Evolutionary conservation across 2,329 filamentous ascomycete species (phyloP).

Genomic region (Metarhizium sp.): DNA sequence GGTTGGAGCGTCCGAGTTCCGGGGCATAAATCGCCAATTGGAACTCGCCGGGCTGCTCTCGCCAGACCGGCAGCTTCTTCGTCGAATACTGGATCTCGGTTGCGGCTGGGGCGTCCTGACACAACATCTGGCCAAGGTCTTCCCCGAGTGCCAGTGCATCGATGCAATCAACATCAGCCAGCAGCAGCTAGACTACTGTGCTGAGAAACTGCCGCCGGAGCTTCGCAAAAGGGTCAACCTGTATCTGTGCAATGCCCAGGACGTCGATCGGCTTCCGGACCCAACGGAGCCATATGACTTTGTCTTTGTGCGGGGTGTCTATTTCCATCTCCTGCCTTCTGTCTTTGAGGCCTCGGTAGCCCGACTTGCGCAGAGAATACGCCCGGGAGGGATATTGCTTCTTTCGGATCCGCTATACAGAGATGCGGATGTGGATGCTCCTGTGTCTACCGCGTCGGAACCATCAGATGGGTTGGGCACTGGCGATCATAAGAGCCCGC

Average conservation of each 20-base stretch:
- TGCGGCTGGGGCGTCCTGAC: conserved; percentile 6
- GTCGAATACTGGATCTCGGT: conserved; percentile 3
- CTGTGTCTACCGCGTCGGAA: background rate
- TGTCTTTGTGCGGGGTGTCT: conserved; percentile 1
- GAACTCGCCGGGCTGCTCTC: conserved; percentile 2
- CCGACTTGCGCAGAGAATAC: conserved; percentile 1
- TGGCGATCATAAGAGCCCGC: conserved; percentile 1
- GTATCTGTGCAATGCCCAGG: conserved; percentile 1
- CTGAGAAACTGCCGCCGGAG: background rate
- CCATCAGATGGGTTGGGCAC: background rate
- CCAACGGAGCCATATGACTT: background rate
- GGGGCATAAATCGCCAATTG: conserved; percentile 2
- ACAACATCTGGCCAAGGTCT: background rate
- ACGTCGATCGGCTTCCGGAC: conserved; percentile 1
- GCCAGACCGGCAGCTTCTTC: background rate
- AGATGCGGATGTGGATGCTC: background rate
- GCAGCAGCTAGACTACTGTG: conserved; percentile 2
- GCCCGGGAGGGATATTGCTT: background rate
- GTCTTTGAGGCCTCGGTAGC: conserved; percentile 6
- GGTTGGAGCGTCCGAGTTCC: conserved; percentile 2
- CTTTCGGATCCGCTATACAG: conserved; percentile 5
- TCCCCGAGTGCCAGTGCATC: conserved; percentile 4
- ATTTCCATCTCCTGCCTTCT: background rate
- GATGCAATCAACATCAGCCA: conserved; percentile 6
- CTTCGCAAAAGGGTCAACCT: background rate